phyloP scores from a whole-genome alignment of 495 filamentous ascomycete genomes.

The Aspergillus ostianus region DNA sequence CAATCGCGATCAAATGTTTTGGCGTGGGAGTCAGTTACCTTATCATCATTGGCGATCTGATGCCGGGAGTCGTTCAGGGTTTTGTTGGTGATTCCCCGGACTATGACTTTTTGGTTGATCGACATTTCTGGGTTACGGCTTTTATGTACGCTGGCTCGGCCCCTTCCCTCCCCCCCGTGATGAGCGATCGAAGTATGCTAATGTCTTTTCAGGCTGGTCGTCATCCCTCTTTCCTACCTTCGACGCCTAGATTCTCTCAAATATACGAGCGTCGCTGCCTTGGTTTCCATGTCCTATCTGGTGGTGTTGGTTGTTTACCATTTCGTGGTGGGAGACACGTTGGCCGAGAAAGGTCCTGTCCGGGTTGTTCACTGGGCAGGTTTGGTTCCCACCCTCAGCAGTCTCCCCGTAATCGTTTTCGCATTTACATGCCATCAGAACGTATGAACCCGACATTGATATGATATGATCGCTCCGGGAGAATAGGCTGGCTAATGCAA shows the following conservation, averaged over 20 bases:
- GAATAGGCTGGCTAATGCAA: background rate
- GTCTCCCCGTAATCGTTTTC: constrained; percentile 93
- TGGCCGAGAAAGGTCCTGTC: constrained; percentile 67
- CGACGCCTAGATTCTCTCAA: constrained; percentile 90
- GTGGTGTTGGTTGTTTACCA: constrained; percentile 90
- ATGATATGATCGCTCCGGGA: background rate
- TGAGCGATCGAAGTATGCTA: constrained; percentile 17
- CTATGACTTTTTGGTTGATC: constrained; percentile 73
- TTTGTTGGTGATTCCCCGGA: constrained; percentile 60
- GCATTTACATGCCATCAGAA: constrained; percentile 99
- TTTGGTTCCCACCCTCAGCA: constrained; percentile 72
- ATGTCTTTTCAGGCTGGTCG: constrained; percentile 63
- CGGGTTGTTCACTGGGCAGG: constrained; percentile 75
- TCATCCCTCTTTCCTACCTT: constrained; percentile 91
- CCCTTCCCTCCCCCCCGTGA: background rate
- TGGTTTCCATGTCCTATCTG: constrained; percentile 91
- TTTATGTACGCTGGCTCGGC: constrained; percentile 66
- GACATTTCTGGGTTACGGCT: constrained; percentile 96
- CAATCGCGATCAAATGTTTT: constrained; percentile 97
- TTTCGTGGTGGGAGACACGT: constrained; percentile 75
- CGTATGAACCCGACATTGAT: constrained; percentile 44
- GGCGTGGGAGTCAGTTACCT: constrained; percentile 95
- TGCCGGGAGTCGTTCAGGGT: constrained; percentile 88
- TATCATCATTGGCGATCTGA: constrained; percentile 97
- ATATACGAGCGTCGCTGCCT: constrained; percentile 90